Percentiles rank a stretch among this genome's conserved stretches.
Conservation (phyloP, 1,284 basidiomycete species). For the Caloboletus inedulis region DNA sequence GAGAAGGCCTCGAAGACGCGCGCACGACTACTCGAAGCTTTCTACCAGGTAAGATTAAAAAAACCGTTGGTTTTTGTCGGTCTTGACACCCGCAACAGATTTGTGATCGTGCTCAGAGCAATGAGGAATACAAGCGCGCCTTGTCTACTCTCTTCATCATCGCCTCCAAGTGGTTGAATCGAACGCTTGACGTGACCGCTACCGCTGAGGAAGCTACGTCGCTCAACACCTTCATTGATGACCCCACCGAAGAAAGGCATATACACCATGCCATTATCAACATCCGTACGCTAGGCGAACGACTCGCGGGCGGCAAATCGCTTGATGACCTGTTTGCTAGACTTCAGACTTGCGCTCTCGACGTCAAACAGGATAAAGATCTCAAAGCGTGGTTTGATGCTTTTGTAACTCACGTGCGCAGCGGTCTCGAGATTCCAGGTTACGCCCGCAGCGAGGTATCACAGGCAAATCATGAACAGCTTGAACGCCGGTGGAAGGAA, state of each 20-base stretch:
- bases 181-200: conserved; percentile 48
- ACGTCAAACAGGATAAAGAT: conserved; percentile 46
- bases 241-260: conserved; percentile 56
- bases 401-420: conserved; percentile 44
- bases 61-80: too few relatives aligned
- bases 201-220: conserved; percentile 39
- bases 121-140: conserved; percentile 53
- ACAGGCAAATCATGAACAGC: conserved; percentile 38
- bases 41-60: conserved; percentile 44
- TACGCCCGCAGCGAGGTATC: conserved; percentile 52
- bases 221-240: conserved; percentile 53
- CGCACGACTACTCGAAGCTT: conserved; percentile 46
- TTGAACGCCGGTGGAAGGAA: conserved; percentile 48
- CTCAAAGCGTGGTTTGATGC: conserved; percentile 50
- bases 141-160: conserved; percentile 55
- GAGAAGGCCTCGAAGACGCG: conserved; percentile 43
- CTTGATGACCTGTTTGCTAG: conserved; percentile 43
- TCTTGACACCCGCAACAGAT: conserved; percentile 39
- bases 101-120: conserved; percentile 57
- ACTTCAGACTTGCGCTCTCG: conserved; percentile 40
- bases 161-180: conserved; percentile 53
- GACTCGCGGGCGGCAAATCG: conserved; percentile 44
- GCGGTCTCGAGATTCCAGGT: conserved; percentile 46
- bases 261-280: conserved; percentile 46
- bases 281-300: conserved; percentile 47